Evolutionary conservation across 179 eudicot species (phyloP), one percentile per base, ranked within the genome.

Genomic region (Gypsophila paniculata): DNA sequence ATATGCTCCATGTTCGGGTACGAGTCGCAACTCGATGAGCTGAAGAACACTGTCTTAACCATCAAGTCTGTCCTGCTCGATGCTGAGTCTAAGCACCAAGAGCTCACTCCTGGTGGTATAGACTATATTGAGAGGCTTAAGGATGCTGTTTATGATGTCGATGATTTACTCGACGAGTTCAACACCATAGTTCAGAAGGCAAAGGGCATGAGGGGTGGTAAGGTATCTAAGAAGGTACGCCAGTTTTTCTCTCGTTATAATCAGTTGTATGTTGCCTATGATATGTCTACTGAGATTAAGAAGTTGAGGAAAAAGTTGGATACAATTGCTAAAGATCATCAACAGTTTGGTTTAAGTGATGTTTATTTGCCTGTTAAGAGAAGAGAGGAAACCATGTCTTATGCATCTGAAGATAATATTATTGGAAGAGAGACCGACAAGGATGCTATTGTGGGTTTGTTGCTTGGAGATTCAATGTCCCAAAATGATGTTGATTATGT

Each of bases 371-470:
- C 55, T 59, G 8, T 17, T 25, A 51, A 15, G 18, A 51, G 13
- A 36, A 49, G 61, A 46, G 26, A 54, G 69, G 49, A 71, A 38
- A 75, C 82, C 1, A 15, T 38, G 48, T 76, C 77, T 64, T 34
- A 11, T 58, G 58, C 38, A 13, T 6, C 0, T 32, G 76, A 63
- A 57, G 23, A 23, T 9, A 18, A 42, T 5, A 49, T 80, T 12
- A 52, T 80, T 49, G 83, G 80, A 11, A 73, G 83, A 39, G 78
- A 70, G 14, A 36, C 8, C 7, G 83, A 73, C 13, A 70, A 74
- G 78, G 70, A 42, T 19, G 49, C 23, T 1, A 17, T 71, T 29
- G 69, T 75, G 14, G 18, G 23, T 17, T 14, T 71, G 26, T 61
- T 79, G 59, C 14, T 75, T 17, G 54, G 53, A 10, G 54, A 44